Base-by-base conservation (phyloP, 495 filamentous ascomycete genomes). In the Glonium stellatum region DNA sequence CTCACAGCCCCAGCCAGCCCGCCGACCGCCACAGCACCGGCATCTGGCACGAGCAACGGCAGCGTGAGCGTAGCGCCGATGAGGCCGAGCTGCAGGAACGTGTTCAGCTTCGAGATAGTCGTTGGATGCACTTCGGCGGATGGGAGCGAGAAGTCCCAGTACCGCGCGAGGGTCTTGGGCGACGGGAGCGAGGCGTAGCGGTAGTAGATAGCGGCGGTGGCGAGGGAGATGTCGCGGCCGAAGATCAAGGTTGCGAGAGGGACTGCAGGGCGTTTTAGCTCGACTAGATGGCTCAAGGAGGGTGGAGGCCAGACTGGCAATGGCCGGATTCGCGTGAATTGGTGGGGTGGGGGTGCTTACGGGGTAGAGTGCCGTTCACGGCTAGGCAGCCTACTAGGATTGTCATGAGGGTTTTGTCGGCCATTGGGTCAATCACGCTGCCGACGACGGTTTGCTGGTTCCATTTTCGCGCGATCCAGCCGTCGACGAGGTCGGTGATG, bases 141-240 rank as follows among this genome's bases (percentile, higher is more conserved):
- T 0, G 93, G 93, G 18, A 98, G 81, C 11, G 85, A 88, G 66
- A 97, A 97, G 70, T 98, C 95, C 95, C 95, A 98, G 71, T 97
- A 98, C n/a, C 93, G 78, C 13, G 78, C 73, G 73, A 96, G 87
- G 0, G 93, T 97, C 73, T 96, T 96, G 5, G 93, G 93, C 0
- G 87, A 84, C 1, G 93, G 93, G 21, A 98, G 80, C 3, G 87
- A 92, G 51, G 95, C 93, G 83, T 89, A 98, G 37, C 93, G 85
- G 69, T 90, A 97, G 73, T 97, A 98, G 57, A 98, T 84, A 1
- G 93, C 93, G 9, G 90, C 84, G 2, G 96, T 78, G n/a, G 82
- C 88, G 5, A 98, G 78, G n/a, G 82, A 87, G 34, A 90, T 78
- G 67, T 98, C 93, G 23, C 93, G 83, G 35, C 92, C 92, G 5